Base-by-base conservation (phyloP, 192 early-diverging fungal genomes). In the Entomortierella parvispora region DNA sequence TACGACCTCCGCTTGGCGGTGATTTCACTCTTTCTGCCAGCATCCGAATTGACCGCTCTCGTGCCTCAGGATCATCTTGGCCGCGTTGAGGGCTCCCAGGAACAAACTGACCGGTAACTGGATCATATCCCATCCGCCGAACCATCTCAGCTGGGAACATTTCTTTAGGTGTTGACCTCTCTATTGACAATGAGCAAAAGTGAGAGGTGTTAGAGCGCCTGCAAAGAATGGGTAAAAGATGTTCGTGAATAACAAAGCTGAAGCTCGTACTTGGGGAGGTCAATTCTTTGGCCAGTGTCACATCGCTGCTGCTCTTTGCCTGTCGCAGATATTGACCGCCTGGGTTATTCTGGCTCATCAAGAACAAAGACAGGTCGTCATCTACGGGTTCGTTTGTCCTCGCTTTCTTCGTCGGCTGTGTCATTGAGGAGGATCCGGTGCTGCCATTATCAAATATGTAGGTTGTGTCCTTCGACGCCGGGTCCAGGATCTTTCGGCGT, bases 271-370 rank as follows among this genome's bases (percentile, higher is more conserved):
- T 77, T 11, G 74, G 74, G 12, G 74, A 77, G 11, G 74, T 58
- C 12, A 77, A 37, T 9, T 77, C 74, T 31, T 77, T 77, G 8
- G 74, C 74, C 74, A 65, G 68, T 3, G 65, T 43, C 2, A 63
- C 65, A 45, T 77, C 74, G 29, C 62, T 68, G 61, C 65, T 77
- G 50, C 46, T 26, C 51, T 63, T 77, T 33, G 74, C 65, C 29
- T 77, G 74, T 9, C 66, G 46, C 20, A 77, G 49, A 37, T 77
- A 77, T 4, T 68, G 65, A 5, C 65, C 74, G 8, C 74, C 74
- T 14, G 61, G 74, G 37, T 77, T 77, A 23, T 77, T 77, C 42
- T 77, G 74, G 46, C 26, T 77, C 74, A 77, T 77, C 53, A 77
- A 44, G 45, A 68, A 77, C 3, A 46, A 28, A 1, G 74, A 77